phyloP scores from a whole-genome alignment of 441 rosid species.

The Erysimum cheiri region DNA sequence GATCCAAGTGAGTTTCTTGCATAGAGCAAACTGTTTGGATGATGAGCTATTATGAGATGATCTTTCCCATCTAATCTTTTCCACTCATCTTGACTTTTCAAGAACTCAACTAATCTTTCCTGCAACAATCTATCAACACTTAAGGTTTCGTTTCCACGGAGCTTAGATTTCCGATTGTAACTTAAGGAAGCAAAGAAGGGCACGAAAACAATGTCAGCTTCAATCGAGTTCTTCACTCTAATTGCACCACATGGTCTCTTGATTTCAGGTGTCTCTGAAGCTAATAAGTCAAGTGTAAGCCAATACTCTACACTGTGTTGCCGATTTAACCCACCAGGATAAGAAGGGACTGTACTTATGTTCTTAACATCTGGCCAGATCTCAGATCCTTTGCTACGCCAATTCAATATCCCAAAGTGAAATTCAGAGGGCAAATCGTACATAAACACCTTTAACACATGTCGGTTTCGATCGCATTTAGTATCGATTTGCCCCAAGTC shows the following conservation, averaged over 20 bases:
- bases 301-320: conserved; percentile 98
- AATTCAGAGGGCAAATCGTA: conserved; percentile 87
- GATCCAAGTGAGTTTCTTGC: conserved; percentile 73
- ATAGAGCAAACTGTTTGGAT: conserved; percentile 88
- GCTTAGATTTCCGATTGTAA: conserved; percentile 82
- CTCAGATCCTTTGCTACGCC: conserved; percentile 62
- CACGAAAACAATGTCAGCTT: conserved; percentile 79
- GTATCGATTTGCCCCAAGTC: conserved; percentile 28
- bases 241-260: conserved; percentile 61
- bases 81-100: conserved; percentile 71
- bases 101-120: conserved; percentile 61
- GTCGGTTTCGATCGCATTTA: conserved; percentile 45
- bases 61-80: conserved; percentile 75
- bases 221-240: conserved; percentile 67
- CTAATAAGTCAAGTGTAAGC: conserved; percentile 88
- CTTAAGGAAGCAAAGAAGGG: conserved; percentile 93
- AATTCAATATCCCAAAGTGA: conserved; percentile 86
- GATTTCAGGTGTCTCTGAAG: conserved; percentile 55
- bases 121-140: conserved; percentile 74
- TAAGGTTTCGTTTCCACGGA: conserved; percentile 57
- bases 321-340: conserved; percentile 90
- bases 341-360: conserved; percentile 54
- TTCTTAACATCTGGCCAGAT: conserved; percentile 73
- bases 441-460: conserved; percentile 74
- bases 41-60: conserved; percentile 92